Base-by-base conservation (phyloP, 1,284 basidiomycete genomes). In the Ustilago lituana region DNA sequence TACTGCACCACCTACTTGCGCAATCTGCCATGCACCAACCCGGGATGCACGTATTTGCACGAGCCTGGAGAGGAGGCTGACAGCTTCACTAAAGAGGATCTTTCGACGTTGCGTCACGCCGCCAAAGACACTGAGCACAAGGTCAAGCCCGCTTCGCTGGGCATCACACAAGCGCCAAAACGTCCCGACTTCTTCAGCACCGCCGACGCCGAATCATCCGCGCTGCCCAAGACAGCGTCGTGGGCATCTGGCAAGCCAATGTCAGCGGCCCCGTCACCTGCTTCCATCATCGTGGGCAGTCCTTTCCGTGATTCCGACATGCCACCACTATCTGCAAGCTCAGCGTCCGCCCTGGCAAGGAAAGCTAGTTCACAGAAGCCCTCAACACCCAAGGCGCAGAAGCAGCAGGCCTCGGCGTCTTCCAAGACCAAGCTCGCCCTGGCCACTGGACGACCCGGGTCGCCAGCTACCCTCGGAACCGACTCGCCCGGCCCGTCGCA, bases 21-120 rank as follows among this genome's bases (percentile, higher is more conserved):
- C 45, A 90, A 92, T 20, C 86, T 88, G 41, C 88, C 88, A 61
- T 99, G 96, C 84, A 87, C 89, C 51, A 92, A 93, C 80, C 89
- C 91, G 74, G 89, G 88, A 61, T 99, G 95, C 84, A 91, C 94
- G 87, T 92, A 93, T 82, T 84, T 96, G 51, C 96, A 99, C 82
- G 96, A 98, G 82, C 95, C 94, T 89, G 95, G 94, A 19, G 96
- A 98, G 75, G 95, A 98, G 82, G 92, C 93, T 57, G 96, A 99
- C 83, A 94, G 91, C 74, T 97, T 82, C 47, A 82, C 80, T 12
- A 82, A 82, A 41, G 80, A 82, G 44, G 80, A 82, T 40, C 70
- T 82, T 6, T 74, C 74, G 23, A 80, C 78, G 32, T 55, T 81
- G 60, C 77, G 78, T 6, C 79, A 81, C 36, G 79, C 79, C 3